Evolutionary conservation across 768 basidiomycete species (phyloP), one percentile per base, ranked within the genome.

Genomic region (Cystobasidium onofrii): DNA sequence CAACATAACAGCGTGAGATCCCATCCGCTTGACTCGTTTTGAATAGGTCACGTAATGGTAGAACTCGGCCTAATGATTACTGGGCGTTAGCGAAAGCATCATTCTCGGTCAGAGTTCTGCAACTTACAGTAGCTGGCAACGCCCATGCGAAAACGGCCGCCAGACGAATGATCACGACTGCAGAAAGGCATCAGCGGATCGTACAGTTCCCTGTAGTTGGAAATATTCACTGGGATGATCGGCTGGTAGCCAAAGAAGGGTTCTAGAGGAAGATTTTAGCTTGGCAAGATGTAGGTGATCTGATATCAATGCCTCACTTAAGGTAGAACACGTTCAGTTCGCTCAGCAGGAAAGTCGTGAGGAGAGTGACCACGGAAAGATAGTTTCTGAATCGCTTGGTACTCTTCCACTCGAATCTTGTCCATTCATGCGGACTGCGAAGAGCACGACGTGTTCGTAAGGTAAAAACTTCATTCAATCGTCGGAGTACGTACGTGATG

Each of bases 311-410:
- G 36, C 63, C 63, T 64, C 27, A 64, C 66, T 69, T 69, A 6
- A 72, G 61, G 66, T 72, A 72, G 70, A 72, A 72, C 18, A 72
- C 70, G 29, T 72, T 72, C 66, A 72, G 70, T 33, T 72, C 70
- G 54, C 57, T 61, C 25, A 72, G 29, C 10, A 72, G 54, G 60
- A 72, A 72, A 9, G 44, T 50, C 23, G 70, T 27, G 33, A 72
- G 60, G 29, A 72, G 61, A 3, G 57, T 64, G 12, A 72, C 31
- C 3, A 64, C 61, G 1, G 70, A 72, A 17, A 72, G 29, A 41
- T 72, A 72, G 39, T 72, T 72, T 12, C 70, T 57, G 23, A 72
- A 60, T 2, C 70, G 54, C 44, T 72, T 72, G 23, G 70, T 72
- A 23, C 70, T 43, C 41, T 72, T 64, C 70, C 70, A 72, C 33